Evolutionary conservation across 2,329 filamentous ascomycete genomes (phyloP).

Genomic region (Epichloe gansuensis): DNA sequence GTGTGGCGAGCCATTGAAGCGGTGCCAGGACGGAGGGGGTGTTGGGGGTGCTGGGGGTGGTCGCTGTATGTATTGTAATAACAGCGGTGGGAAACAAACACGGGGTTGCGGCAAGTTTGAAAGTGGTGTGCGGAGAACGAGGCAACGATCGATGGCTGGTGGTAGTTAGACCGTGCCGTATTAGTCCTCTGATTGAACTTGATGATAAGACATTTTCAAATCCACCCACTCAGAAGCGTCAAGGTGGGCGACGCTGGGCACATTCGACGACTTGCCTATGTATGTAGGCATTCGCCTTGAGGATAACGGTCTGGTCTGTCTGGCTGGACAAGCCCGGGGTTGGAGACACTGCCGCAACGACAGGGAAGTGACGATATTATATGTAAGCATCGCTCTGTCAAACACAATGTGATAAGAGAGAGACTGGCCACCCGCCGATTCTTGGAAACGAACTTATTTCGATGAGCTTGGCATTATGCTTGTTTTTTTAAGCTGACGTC

Average conservation of each 20-base stretch:
- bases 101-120: no score
- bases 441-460: no score
- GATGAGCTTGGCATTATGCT: background rate
- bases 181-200: background rate
- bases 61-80: background rate
- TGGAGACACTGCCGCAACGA: conserved; percentile 2
- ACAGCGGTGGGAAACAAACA: no score
- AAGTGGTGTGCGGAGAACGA: no score
- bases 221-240: no score
- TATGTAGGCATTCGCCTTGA: no score
- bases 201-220: background rate
- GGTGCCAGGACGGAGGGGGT: background rate
- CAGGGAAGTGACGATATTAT: background rate
- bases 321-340: background rate
- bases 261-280: no score
- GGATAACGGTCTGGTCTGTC: background rate
- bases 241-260: no score
- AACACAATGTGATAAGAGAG: background rate
- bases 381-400: background rate
- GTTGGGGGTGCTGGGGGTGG: background rate
- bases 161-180: background rate
- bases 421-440: background rate
- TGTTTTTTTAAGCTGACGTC: no score
- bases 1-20: conserved; percentile 7
- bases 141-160: background rate